phyloP scores from a whole-genome alignment of 352 stramenopile species.

The Phytophthora aleatoria region DNA sequence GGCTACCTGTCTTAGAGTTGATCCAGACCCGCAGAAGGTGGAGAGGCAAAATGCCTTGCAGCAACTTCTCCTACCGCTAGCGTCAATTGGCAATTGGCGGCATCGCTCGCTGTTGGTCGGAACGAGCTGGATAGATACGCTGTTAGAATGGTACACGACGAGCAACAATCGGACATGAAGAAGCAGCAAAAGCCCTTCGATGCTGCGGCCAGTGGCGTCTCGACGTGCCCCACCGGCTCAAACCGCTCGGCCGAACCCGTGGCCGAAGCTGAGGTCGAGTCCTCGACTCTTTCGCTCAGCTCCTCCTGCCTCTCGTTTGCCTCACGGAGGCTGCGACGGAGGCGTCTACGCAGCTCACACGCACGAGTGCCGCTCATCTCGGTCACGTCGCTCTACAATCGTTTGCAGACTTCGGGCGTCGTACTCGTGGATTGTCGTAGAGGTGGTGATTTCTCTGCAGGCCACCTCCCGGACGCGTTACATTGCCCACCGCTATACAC shows the following conservation, averaged over 20 bases:
- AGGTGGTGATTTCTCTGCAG: conserved; percentile 42
- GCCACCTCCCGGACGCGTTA: conserved; percentile 58
- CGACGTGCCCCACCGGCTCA: conserved; percentile 34
- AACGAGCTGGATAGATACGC: conserved; percentile 5
- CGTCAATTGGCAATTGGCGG: conserved; percentile 41
- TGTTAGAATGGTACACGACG: conserved; percentile 20
- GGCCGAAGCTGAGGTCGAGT: conserved; percentile 8
- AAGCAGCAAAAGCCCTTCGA: conserved; percentile 35
- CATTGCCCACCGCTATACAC: conserved; percentile 47
- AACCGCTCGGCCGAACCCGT: conserved; percentile 28
- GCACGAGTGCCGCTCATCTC: conserved; percentile 65
- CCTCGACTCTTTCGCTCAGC: conserved; percentile 23
- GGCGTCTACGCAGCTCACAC: conserved; percentile 27
- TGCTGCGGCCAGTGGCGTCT: conserved; percentile 26
- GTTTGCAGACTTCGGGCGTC: conserved; percentile 67
- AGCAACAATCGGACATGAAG: conserved; percentile 16
- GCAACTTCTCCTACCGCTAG: conserved; percentile 16
- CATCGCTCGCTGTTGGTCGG: neutral
- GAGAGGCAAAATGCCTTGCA: neutral
- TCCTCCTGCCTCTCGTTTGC: conserved; percentile 31
- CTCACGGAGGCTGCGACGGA: conserved; percentile 31
- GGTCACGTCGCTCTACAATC: conserved; percentile 72
- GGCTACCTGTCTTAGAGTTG: too few relatives aligned
- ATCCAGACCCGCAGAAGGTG: conserved; percentile 6
- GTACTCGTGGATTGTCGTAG: conserved; percentile 76